Evolutionary conservation across 805 yeast genomes (phyloP).

Genomic region (Nematodospora valgi): DNA sequence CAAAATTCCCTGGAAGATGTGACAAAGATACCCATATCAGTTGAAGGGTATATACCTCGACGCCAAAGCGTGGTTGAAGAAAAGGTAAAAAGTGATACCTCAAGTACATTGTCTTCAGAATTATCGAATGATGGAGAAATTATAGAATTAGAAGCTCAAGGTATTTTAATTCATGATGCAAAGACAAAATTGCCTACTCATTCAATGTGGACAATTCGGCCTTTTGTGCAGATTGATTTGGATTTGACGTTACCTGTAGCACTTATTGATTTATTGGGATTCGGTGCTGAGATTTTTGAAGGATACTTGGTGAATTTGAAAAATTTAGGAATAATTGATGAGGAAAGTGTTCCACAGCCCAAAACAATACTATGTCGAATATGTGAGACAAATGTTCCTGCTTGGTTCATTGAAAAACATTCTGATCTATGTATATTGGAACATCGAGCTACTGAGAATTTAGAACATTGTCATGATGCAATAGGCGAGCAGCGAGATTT

Average conservation of each 20-base stretch:
- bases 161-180: conserved; percentile 71
- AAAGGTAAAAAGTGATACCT: conserved; percentile 9
- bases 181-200: conserved; percentile 61
- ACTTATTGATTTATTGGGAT: conserved; percentile 75
- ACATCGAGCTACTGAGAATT: conserved; percentile 74
- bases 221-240: conserved; percentile 61
- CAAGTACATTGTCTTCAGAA: conserved; percentile 23
- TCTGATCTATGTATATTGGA: conserved; percentile 84
- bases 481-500: conserved; percentile 65
- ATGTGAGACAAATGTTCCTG: conserved; percentile 87
- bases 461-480: conserved; percentile 71
- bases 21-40: conserved; percentile 1
- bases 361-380: conserved; percentile 82
- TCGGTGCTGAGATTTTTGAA: conserved; percentile 82
- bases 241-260: conserved; percentile 67
- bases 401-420: conserved; percentile 95
- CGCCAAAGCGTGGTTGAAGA: conserved; percentile 2
- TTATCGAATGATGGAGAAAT: conserved; percentile 54
- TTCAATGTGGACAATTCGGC: conserved; percentile 91
- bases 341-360: conserved; percentile 70
- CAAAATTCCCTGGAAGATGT: conserved; percentile 19
- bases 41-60: conserved; percentile 8
- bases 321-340: conserved; percentile 61
- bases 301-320: conserved; percentile 65
- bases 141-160: conserved; percentile 88